These are phyloP conservation scores for Linum trigynum DNA, from an alignment of 345 rosid species.

Conservation along the genomic window DNA sequence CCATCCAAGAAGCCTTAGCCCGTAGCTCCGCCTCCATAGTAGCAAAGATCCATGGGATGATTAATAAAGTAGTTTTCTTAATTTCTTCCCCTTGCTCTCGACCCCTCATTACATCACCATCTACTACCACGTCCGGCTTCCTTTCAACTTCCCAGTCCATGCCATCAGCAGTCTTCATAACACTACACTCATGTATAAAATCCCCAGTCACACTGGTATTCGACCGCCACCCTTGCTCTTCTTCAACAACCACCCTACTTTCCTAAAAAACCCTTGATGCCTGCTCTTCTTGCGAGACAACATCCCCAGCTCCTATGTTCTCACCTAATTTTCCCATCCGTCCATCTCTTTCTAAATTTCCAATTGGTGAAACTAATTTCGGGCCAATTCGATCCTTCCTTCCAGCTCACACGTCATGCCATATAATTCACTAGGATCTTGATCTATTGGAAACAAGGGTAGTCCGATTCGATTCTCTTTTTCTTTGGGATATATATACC, in stretches of 20 bases:
- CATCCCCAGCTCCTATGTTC: too few relatives aligned
- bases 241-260: conserved; percentile 25
- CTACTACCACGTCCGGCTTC: conserved; percentile 27
- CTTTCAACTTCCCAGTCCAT: conserved; percentile 14
- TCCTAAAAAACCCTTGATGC: conserved; percentile 42
- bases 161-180: conserved; percentile 9
- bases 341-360: too few relatives aligned
- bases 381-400: too few relatives aligned
- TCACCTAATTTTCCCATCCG: too few relatives aligned
- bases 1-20: too few relatives aligned
- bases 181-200: conserved; percentile 40
- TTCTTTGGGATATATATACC: too few relatives aligned
- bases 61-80: conserved; percentile 3
- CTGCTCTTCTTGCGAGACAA: not conserved
- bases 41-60: too few relatives aligned
- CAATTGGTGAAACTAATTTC: too few relatives aligned
- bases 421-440: too few relatives aligned
- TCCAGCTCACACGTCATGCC: conserved; percentile 1
- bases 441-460: too few relatives aligned
- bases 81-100: conserved; percentile 24
- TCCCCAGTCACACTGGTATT: conserved; percentile 26
- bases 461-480: too few relatives aligned
- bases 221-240: conserved; percentile 28
- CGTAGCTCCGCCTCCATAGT: too few relatives aligned
- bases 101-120: conserved; percentile 23